Conservation (phyloP, 805 yeast genomes). For the Nakazawaea populi region DNA sequence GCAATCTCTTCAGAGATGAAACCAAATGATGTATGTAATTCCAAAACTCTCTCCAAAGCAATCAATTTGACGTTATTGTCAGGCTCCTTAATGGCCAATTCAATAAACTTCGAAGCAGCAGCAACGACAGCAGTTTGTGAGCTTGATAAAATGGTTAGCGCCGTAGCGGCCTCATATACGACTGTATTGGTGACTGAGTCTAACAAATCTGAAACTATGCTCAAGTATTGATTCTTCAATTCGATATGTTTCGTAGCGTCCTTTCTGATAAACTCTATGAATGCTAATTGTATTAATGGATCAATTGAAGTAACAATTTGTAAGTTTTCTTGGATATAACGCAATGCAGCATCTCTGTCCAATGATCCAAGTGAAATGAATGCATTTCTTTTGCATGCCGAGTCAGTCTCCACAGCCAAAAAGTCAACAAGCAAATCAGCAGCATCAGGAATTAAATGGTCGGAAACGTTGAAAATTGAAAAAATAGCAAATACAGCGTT, state of each 20-base stretch:
- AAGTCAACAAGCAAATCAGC: slow-evolving; percentile 72
- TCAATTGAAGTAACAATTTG: slow-evolving; percentile 59
- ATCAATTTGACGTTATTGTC: slow-evolving; percentile 93
- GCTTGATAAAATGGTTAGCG: slow-evolving; percentile 51
- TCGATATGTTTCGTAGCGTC: slow-evolving; percentile 65
- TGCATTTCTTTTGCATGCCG: slow-evolving; percentile 93
- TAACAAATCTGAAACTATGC: slow-evolving; percentile 65
- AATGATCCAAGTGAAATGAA: slow-evolving; percentile 80
- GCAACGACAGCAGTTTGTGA: slow-evolving; percentile 63
- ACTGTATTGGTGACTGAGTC: slow-evolving; percentile 70
- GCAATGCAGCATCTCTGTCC: slow-evolving; percentile 79
- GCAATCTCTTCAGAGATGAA: slow-evolving; percentile 78
- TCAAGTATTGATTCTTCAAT: slow-evolving; percentile 65
- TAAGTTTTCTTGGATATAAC: slow-evolving; percentile 70
- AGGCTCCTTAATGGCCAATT: slow-evolving; percentile 85
- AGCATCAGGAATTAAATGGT: slow-evolving; percentile 93
- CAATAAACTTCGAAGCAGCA: slow-evolving; percentile 84
- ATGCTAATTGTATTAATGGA: slow-evolving; percentile 79
- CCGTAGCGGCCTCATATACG: slow-evolving; percentile 85
- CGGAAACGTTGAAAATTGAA: slow-evolving; percentile 76
- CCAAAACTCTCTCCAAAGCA: slow-evolving; percentile 79
- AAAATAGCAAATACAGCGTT: slow-evolving; percentile 91
- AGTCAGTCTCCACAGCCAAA: slow-evolving; percentile 78
- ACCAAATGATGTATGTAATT: slow-evolving; percentile 55
- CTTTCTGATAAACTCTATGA: slow-evolving; percentile 84